Conservation (phyloP, 2,329 filamentous ascomycete genomes). For the Hirsutella rhossiliensis region DNA sequence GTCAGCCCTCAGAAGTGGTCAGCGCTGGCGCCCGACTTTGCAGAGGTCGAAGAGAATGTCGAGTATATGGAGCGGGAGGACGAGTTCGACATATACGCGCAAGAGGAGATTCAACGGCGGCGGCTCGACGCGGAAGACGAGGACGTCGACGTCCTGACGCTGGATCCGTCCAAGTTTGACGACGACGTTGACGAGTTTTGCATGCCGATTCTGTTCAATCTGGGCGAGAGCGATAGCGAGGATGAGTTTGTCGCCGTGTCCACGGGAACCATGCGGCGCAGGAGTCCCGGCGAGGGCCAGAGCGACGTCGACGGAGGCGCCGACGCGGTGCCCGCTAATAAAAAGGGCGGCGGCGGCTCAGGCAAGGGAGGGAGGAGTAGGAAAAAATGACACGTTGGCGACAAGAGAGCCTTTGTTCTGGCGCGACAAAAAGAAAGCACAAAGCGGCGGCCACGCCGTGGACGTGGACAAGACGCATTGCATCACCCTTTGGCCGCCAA, state of each 20-base stretch:
- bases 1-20: conserved; percentile 95
- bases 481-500: background rate
- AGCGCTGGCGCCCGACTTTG: conserved; percentile 90
- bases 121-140: conserved; percentile 88
- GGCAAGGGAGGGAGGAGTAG: conserved; percentile 26
- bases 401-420: background rate
- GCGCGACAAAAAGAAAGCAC: background rate
- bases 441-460: background rate
- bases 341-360: conserved; percentile 12
- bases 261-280: conserved; percentile 74
- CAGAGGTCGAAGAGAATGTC: conserved; percentile 95
- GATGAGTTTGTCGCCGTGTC: conserved; percentile 66
- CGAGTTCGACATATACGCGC: conserved; percentile 94
- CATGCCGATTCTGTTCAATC: conserved; percentile 87
- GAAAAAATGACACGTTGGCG: conserved; percentile 19
- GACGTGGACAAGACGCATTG: background rate
- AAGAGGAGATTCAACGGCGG: conserved; percentile 87
- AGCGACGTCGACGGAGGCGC: conserved; percentile 47
- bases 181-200: conserved; percentile 56
- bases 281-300: conserved; percentile 65
- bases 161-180: conserved; percentile 53
- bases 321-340: conserved; percentile 25
- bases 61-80: conserved; percentile 94
- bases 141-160: conserved; percentile 76
- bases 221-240: conserved; percentile 90